phyloP scores from a whole-genome alignment of 2,329 filamentous ascomycete genomes.

The Scleromitrula shiraiana region DNA sequence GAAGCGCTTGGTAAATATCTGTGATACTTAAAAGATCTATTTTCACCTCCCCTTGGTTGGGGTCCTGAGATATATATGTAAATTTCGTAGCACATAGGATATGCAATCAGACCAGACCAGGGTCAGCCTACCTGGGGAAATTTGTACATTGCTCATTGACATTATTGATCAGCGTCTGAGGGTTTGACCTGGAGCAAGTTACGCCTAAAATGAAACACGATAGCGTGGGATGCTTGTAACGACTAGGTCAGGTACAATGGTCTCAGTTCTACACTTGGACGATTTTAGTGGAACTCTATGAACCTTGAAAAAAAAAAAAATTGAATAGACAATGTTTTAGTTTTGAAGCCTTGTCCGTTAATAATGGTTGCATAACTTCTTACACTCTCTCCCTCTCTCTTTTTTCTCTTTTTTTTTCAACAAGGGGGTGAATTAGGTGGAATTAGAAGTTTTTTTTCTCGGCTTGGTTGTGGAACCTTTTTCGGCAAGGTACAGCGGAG shows the following conservation, averaged over 20 bases:
- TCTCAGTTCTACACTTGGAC: constrained; percentile 8
- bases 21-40: constrained; percentile 5
- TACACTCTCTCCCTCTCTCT: no score
- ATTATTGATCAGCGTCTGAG: constrained; percentile 10
- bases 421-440: background rate
- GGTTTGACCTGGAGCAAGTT: constrained; percentile 8
- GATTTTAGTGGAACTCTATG: constrained; percentile 5
- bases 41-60: constrained; percentile 1
- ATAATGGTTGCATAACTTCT: no score
- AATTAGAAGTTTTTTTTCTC: background rate
- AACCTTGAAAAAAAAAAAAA: no score
- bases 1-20: constrained; percentile 4
- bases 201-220: constrained; percentile 28
- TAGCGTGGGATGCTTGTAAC: constrained; percentile 27
- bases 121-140: constrained; percentile 9
- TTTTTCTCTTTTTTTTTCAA: no score
- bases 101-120: constrained; percentile 6
- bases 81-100: background rate
- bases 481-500: background rate
- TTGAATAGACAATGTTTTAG: no score
- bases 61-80: constrained; percentile 11
- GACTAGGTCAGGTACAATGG: constrained; percentile 9
- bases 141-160: constrained; percentile 7
- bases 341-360: no score
- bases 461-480: background rate